Base-by-base conservation (phyloP, 176 grass and related monocot species). In the Coix lacrymajobi region DNA sequence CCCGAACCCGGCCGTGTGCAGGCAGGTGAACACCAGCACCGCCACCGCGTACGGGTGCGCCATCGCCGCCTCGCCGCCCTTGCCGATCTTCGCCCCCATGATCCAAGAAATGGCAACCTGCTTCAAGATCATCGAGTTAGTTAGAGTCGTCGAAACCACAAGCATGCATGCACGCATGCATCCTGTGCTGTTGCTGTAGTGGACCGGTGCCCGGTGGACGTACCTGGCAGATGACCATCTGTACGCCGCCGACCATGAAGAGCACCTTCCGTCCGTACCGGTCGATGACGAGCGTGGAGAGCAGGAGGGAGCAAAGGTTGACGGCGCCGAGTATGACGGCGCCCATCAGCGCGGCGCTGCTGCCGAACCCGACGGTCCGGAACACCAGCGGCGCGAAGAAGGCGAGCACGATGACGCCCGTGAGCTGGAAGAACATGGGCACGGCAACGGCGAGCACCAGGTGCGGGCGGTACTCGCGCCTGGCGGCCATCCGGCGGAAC, bases 321-420 rank as follows among this genome's bases (percentile, higher is more conserved):
- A 91, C 88, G 2, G 84, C 84, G 24, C 90, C 95, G 22, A 92
- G 73, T 3, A 97, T 84, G 63, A 94, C 75, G 0, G 95, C 92
- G 33, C 90, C 88, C 79, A 97, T 91, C 0, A 97, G 80, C 48
- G 88, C 90, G 22, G 86, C 84, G 49, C 92, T 76, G 81, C 90
- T 92, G 24, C 92, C 92, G 45, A 97, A 97, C 4, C 95, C 95
- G 34, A 84, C 89, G 60, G 88, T 94, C 66, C 90, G 88, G 87
- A 94, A 94, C 69, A 97, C 19, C 1, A 94, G 87, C 5, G 92
- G 95, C 54, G 95, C n/a, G 65, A 97, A 97, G 95, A 97, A 97
- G 22, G 90, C 73, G 43, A 97, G 66, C 26, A 87, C 88, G 70
- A 94, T 69, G 49, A 97, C 75, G 73, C 95, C 92, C 7, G 90